phyloP scores from a whole-genome alignment of 2,329 filamentous ascomycete species.

The Venturia nashicola region DNA sequence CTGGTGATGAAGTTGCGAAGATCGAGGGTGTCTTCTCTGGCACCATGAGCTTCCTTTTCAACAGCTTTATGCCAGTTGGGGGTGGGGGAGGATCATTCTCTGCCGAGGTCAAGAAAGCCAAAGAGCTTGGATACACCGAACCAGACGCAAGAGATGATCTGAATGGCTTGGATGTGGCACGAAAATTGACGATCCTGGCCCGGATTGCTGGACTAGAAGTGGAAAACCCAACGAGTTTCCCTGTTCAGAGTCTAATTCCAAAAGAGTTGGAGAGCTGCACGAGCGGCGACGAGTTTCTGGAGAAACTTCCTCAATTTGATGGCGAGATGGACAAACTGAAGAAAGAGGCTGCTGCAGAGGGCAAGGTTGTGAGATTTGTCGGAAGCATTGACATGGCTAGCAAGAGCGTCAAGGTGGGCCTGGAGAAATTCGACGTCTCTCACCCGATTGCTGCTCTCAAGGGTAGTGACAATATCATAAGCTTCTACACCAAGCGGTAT shows the following conservation, averaged over 20 bases:
- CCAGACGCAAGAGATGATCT: slow-evolving; percentile 78
- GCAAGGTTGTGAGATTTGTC: slow-evolving; percentile 88
- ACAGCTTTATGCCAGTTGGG: slow-evolving; percentile 78
- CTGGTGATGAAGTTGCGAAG: slow-evolving; percentile 79
- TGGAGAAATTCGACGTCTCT: slow-evolving; percentile 71
- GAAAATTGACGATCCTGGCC: slow-evolving; percentile 90
- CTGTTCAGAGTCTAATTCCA: slow-evolving; percentile 87
- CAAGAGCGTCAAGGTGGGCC: slow-evolving; percentile 76
- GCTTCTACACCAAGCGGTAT: slow-evolving; percentile 94
- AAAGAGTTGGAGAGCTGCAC: slow-evolving; percentile 65
- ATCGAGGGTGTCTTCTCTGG: slow-evolving; percentile 97
- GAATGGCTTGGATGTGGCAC: slow-evolving; percentile 81
- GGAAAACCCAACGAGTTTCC: slow-evolving; percentile 76
- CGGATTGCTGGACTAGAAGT: slow-evolving; percentile 72
- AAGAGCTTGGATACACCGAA: slow-evolving; percentile 85
- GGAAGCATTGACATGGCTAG: slow-evolving; percentile 80
- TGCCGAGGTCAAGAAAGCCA: slow-evolving; percentile 81
- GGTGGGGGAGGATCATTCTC: slow-evolving; percentile 72
- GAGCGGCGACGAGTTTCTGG: slow-evolving; percentile 77
- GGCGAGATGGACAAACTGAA: slow-evolving; percentile 82
- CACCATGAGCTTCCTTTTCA: slow-evolving; percentile 97
- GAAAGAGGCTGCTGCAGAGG: slow-evolving; percentile 68
- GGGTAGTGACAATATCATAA: slow-evolving; percentile 98
- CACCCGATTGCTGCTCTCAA: slow-evolving; percentile 90
- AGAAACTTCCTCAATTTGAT: slow-evolving; percentile 70